Percentiles rank a stretch among this genome's conserved stretches.
Conservation (phyloP, 192 early-diverging fungal species). For the Irineochytrium annulatum region DNA sequence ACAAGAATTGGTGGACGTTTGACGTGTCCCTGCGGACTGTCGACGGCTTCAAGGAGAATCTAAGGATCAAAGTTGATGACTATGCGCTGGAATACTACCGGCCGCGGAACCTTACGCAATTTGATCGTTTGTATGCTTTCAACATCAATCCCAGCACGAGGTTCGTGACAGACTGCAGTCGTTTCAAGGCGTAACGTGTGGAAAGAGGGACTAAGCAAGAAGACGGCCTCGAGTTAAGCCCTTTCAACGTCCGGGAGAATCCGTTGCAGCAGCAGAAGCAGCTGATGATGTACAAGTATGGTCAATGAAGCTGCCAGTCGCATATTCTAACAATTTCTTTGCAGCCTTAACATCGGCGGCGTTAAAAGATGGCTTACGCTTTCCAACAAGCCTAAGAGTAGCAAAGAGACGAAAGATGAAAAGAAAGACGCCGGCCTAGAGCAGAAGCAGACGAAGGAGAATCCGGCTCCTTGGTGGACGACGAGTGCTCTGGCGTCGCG, state of each 20-base stretch:
- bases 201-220: slow-evolving; percentile 11
- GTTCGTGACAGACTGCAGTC: slow-evolving; percentile 10
- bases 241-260: slow-evolving; percentile 44
- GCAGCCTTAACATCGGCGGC: slow-evolving; percentile 48
- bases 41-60: neutral
- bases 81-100: slow-evolving; percentile 89
- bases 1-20: slow-evolving; percentile 28
- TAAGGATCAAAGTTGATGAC: slow-evolving; percentile 33
- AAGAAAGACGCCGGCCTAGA: too few relatives aligned
- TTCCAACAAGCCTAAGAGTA: slow-evolving; percentile 18
- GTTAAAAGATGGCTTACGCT: slow-evolving; percentile 42
- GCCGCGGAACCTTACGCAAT: slow-evolving; percentile 69
- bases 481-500: slow-evolving; percentile 42
- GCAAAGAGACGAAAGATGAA: neutral
- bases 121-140: slow-evolving; percentile 74
- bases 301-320: slow-evolving; percentile 1
- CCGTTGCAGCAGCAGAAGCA: slow-evolving; percentile 23
- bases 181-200: neutral
- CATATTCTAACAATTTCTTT: too few relatives aligned
- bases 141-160: slow-evolving; percentile 71
- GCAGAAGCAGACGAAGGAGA: too few relatives aligned
- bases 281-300: slow-evolving; percentile 41
- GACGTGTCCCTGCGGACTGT: slow-evolving; percentile 1
- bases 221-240: slow-evolving; percentile 34
- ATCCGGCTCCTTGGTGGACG: slow-evolving; percentile 42